Base-by-base conservation (phyloP, 306 rosid species). In the Citrullus colocynthis region DNA sequence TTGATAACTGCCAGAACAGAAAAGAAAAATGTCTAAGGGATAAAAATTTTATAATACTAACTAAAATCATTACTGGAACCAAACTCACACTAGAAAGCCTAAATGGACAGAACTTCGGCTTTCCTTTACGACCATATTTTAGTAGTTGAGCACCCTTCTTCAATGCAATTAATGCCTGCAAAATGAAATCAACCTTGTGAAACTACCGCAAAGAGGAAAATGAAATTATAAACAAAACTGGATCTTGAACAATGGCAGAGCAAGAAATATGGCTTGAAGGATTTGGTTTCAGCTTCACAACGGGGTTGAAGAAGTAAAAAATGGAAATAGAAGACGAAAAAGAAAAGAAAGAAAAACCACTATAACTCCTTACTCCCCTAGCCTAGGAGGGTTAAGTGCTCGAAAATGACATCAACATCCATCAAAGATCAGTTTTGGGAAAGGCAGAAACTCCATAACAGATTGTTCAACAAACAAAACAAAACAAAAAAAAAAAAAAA, bases 71-170 rank as follows among this genome's bases (percentile, higher is more conserved):
- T 77, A 57, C 80, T 61, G 79, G 49, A 83, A 45, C 76, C 54
- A 75, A 81, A 87, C 93, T 88, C 86, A 95, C 99, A 85, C 74
- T 83, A 58, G 97, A 95, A 82, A 92, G 92, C 86, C 91, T 88
- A 86, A 95, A 89, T 13, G 96, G 92, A 83, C 91, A 95, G 85
- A 92, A 95, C 91, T 95, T 95, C 69, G 99, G 99, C 84, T 95
- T 95, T 85, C 99, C 99, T 84, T 95, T 92, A 48, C 97, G 97
- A 86, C 99, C 99, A 92, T 92, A 92, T 79, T 92, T 92, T 81
- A 92, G 91, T 80, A 95, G 88, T 79, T 92, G 99, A 80, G 99
- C 86, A 80, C 99, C 99, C 86, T 84, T 95, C 90, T 92, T 92
- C 88, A 95, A 83, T 79, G 93, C 88, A 83, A 90, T 80, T 84